A percentile compares a stretch with the other conserved stretches of the same genome.
These are phyloP conservation scores for Trichosanthes truncata DNA, from an alignment of 306 rosid species.

Conservation along the genomic window DNA sequence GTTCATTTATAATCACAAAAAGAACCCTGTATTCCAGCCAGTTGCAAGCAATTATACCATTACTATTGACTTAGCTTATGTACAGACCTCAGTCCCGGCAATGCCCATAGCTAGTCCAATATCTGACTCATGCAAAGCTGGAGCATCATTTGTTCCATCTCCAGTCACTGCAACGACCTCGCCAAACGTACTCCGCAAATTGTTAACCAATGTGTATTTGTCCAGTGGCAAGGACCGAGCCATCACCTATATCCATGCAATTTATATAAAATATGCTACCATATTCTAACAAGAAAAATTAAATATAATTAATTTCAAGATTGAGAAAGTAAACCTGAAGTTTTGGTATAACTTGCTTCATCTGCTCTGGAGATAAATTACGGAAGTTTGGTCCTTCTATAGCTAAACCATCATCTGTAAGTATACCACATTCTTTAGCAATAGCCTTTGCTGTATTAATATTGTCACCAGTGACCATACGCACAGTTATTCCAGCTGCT, in stretches of 20 bases:
- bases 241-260: slow-evolving; percentile 65
- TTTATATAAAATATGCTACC: slow-evolving; percentile 8
- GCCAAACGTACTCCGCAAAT: slow-evolving; percentile 51
- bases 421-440: slow-evolving; percentile 92
- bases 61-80: slow-evolving; percentile 6
- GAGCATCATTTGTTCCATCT: slow-evolving; percentile 96
- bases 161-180: slow-evolving; percentile 98
- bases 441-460: slow-evolving; percentile 86
- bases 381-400: slow-evolving; percentile 70
- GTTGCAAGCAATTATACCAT: not conserved
- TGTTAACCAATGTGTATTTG: slow-evolving; percentile 63
- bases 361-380: slow-evolving; percentile 42
- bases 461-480: slow-evolving; percentile 98
- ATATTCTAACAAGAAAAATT: not conserved
- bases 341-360: slow-evolving; percentile 55
- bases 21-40: not conserved
- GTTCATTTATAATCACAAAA: not conserved
- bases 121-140: slow-evolving; percentile 89
- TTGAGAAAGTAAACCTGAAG: slow-evolving; percentile 52
- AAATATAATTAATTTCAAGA: not conserved
- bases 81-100: slow-evolving; percentile 86
- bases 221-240: slow-evolving; percentile 83
- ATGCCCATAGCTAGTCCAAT: slow-evolving; percentile 99
- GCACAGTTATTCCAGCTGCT: slow-evolving; percentile 79
- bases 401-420: slow-evolving; percentile 64